Percentiles rank a stretch among this genome's conserved stretches.
phyloP scores from a whole-genome alignment of 2,329 filamentous ascomycete genomes.

The Knoxdaviesia capensis region DNA sequence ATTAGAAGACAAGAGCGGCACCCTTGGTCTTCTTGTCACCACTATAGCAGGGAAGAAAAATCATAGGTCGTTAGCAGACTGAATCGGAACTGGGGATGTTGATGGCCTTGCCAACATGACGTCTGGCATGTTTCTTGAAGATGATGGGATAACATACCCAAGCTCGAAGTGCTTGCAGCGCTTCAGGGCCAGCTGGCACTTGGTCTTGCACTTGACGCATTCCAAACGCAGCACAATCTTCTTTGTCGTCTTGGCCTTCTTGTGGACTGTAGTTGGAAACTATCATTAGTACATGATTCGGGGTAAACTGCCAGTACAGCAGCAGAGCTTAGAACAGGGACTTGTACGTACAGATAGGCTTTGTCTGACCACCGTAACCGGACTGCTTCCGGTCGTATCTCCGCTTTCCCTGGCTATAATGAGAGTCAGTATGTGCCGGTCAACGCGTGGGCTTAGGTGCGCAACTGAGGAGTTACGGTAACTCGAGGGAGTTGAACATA shows the following conservation, averaged over 20 bases:
- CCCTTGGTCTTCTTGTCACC: conserved; percentile 99
- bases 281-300: too few species aligned
- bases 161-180: conserved; percentile 99
- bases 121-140: not conserved
- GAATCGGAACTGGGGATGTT: not conserved
- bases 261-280: conserved; percentile 46
- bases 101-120: too few species aligned
- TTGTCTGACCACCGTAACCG: conserved; percentile 99
- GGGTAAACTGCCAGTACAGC: too few species aligned
- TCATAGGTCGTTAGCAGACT: conserved; percentile 16
- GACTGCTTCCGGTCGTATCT: conserved; percentile 99
- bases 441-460: not conserved
- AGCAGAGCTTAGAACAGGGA: not conserved
- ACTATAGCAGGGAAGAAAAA: conserved; percentile 28
- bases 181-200: conserved; percentile 95
- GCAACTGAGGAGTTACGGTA: not conserved
- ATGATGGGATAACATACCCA: conserved; percentile 44
- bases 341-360: conserved; percentile 53
- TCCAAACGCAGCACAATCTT: conserved; percentile 98
- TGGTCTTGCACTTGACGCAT: conserved; percentile 95
- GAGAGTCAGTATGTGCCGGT: not conserved
- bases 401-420: conserved; percentile 69
- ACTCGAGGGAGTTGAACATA: conserved; percentile 2
- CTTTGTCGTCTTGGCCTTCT: conserved; percentile 99
- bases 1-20: conserved; percentile 98